These are phyloP conservation scores for Cochlearia excelsa DNA, from an alignment of 345 rosid genomes.

Conservation along the genomic window DNA sequence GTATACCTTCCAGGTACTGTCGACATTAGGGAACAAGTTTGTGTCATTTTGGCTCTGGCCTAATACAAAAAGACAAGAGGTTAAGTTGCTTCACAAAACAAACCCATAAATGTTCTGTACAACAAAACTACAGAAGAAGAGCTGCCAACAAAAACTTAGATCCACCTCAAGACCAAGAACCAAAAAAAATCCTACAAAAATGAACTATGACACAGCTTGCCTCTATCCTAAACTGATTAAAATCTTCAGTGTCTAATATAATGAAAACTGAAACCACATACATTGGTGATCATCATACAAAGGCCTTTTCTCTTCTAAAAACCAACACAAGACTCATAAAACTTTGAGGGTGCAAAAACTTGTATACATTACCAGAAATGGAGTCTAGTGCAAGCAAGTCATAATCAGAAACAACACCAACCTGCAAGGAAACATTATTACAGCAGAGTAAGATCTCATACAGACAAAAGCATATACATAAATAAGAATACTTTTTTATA, in stretches of 20 bases:
- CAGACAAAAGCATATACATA: neutral
- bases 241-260: neutral
- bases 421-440: slow-evolving; percentile 46
- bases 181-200: neutral
- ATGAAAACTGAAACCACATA: neutral
- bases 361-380: slow-evolving; percentile 62
- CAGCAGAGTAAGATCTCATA: slow-evolving; percentile 7
- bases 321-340: neutral
- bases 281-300: slow-evolving; percentile 10
- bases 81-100: slow-evolving; percentile 21
- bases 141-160: neutral
- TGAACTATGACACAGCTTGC: neutral
- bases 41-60: slow-evolving; percentile 63
- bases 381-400: slow-evolving; percentile 83
- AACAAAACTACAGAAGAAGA: neutral
- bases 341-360: neutral
- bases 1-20: slow-evolving; percentile 89
- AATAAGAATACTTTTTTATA: neutral
- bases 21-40: slow-evolving; percentile 73
- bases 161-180: neutral
- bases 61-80: slow-evolving; percentile 30
- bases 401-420: slow-evolving; percentile 97
- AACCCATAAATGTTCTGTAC: neutral
- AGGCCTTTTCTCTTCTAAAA: neutral
- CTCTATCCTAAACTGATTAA: neutral